Percentiles rank a stretch among this genome's conserved stretches.
These are phyloP conservation scores for Avicennia marina DNA, from an alignment of 257 asterid genomes.

Conservation along the genomic window DNA sequence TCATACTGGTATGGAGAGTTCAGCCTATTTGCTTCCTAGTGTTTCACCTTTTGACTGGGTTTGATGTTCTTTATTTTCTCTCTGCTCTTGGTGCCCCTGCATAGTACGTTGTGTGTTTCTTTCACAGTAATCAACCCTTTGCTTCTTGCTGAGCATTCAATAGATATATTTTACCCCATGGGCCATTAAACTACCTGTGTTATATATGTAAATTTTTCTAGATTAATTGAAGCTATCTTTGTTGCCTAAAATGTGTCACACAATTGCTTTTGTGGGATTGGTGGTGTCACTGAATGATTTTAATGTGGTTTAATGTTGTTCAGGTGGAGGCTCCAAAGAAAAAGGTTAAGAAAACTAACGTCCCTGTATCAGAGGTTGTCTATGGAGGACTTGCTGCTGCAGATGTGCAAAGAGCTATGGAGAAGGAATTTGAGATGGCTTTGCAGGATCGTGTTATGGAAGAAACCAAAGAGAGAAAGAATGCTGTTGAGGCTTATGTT, in stretches of 20 bases:
- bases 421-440: slow-evolving; percentile 96
- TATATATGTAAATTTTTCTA: too few species aligned
- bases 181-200: too few species aligned
- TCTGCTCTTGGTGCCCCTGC: too few species aligned
- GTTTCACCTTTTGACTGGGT: not conserved
- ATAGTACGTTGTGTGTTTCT: too few species aligned
- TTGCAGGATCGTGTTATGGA: slow-evolving; percentile 98
- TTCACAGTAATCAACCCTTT: too few species aligned
- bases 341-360: slow-evolving; percentile 69
- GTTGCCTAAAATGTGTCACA: too few species aligned
- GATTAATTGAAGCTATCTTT: too few species aligned
- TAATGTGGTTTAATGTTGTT: slow-evolving; percentile 9
- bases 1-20: not conserved
- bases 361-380: slow-evolving; percentile 69
- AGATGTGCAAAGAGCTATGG: slow-evolving; percentile 85
- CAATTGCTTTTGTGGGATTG: too few species aligned
- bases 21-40: not conserved
- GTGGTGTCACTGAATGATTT: too few species aligned
- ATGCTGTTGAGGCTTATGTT: slow-evolving; percentile 94
- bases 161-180: too few species aligned
- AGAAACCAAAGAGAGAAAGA: slow-evolving; percentile 95
- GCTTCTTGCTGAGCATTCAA: too few species aligned
- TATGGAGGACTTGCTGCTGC: slow-evolving; percentile 63
- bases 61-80: too few species aligned
- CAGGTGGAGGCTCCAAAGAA: slow-evolving; percentile 79